Conservation (phyloP, 768 basidiomycete species). For the Agaricus sinodeliciosus region DNA sequence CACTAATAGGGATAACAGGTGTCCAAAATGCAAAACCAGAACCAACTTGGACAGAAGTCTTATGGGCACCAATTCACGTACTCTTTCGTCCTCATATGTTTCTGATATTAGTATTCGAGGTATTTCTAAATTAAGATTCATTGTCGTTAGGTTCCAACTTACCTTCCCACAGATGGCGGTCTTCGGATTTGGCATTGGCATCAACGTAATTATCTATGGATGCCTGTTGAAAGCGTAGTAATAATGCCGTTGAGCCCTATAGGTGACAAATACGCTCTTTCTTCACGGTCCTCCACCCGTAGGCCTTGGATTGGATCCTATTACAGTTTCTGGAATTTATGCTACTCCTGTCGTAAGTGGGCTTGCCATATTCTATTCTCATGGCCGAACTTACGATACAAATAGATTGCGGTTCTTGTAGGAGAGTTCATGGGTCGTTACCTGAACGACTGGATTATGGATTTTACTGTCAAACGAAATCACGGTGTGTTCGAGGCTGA, state of each 20-base stretch:
- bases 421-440: conserved; percentile 49
- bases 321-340: conserved; percentile 46
- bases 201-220: conserved; percentile 34
- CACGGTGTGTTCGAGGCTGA: conserved; percentile 57
- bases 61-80: conserved; percentile 41
- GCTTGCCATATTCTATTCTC: background rate
- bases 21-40: conserved; percentile 47
- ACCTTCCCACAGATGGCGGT: conserved; percentile 32
- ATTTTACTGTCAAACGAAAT: conserved; percentile 37
- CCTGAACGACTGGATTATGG: conserved; percentile 47
- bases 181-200: conserved; percentile 62
- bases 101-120: conserved; percentile 49
- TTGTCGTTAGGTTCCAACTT: too few species aligned
- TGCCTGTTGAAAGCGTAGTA: background rate
- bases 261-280: conserved; percentile 66
- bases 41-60: conserved; percentile 41
- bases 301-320: conserved; percentile 47
- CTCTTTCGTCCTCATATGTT: conserved; percentile 63
- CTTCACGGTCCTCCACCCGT: conserved; percentile 45
- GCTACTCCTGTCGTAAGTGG: conserved; percentile 47
- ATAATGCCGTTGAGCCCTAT: background rate
- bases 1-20: conserved; percentile 60
- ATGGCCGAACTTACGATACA: background rate
- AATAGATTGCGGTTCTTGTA: conserved; percentile 42
- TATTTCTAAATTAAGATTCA: conserved; percentile 7